Conservation (phyloP, 2,329 filamentous ascomycete genomes). For the Aspergillus chevalieri region DNA sequence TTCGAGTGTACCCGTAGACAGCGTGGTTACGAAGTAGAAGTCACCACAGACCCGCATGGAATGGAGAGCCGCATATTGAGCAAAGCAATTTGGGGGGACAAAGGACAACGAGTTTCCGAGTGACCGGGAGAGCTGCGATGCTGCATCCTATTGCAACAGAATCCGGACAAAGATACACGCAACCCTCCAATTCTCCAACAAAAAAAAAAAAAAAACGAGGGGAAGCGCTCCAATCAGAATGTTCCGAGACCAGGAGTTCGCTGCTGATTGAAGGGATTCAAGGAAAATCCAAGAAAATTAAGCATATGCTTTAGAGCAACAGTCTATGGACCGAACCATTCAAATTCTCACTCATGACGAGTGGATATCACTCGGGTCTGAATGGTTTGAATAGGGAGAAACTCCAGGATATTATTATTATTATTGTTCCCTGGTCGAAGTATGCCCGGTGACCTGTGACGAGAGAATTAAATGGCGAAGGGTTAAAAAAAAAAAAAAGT, state of each 20-base stretch:
- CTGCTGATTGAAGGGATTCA: conserved; percentile 1
- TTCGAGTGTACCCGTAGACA: background rate
- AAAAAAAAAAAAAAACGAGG: background rate
- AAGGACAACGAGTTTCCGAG: background rate
- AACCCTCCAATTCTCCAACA: background rate
- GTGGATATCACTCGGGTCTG: background rate
- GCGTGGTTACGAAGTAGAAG: background rate
- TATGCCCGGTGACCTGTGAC: background rate
- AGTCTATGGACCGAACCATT: background rate
- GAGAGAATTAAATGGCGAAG: background rate
- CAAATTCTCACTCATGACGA: background rate
- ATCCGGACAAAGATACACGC: background rate
- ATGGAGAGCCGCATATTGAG: background rate
- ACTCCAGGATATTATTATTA: background rate
- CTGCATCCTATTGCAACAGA: background rate
- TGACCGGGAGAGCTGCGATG: background rate
- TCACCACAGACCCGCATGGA: background rate
- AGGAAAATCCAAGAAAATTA: background rate
- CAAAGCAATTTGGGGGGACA: background rate
- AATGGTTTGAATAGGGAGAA: background rate
- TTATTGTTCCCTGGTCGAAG: background rate
- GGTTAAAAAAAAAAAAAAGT: no score
- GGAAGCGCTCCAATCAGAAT: conserved; percentile 1
- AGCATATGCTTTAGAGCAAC: background rate
- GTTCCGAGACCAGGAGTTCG: background rate